A percentile compares a stretch with the other conserved stretches of the same genome.
Conservation (phyloP, 2,329 filamentous ascomycete species). For the Fusarium sp. region DNA sequence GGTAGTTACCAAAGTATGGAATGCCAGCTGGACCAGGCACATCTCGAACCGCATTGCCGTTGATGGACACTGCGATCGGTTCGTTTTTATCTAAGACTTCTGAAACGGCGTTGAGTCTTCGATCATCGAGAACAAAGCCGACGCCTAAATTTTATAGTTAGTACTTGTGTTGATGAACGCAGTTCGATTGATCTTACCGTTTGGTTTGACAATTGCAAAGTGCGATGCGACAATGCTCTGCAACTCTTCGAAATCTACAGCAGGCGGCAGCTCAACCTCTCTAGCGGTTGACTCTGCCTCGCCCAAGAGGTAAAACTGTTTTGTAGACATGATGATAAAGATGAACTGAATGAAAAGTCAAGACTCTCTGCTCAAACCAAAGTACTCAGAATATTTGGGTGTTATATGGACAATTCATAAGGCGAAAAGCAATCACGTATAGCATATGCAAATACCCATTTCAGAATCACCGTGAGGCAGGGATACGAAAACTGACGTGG, state of each 20-base stretch:
- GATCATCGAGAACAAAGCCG: slow-evolving; percentile 51
- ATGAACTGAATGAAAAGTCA: too few relatives aligned
- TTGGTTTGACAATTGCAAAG: slow-evolving; percentile 58
- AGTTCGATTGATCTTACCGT: slow-evolving; percentile 43
- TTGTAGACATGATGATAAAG: neutral
- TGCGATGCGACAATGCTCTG: slow-evolving; percentile 14
- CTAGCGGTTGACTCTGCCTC: neutral
- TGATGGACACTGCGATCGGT: slow-evolving; percentile 59
- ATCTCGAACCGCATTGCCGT: slow-evolving; percentile 61
- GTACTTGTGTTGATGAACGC: fast-evolving
- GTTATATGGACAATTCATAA: neutral
- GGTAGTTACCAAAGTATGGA: slow-evolving; percentile 64
- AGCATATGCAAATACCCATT: neutral
- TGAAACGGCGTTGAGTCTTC: slow-evolving; percentile 43
- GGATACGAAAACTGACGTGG: neutral
- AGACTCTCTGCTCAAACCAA: neutral
- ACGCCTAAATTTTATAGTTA: slow-evolving; percentile 47
- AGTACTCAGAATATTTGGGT: too few relatives aligned
- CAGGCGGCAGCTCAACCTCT: neutral
- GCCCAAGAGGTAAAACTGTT: slow-evolving; percentile 3
- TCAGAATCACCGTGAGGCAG: neutral
- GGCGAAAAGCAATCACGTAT: neutral
- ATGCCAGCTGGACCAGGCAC: slow-evolving; percentile 63
- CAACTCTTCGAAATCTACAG: slow-evolving; percentile 1
- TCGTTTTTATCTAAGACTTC: slow-evolving; percentile 52